phyloP scores from a whole-genome alignment of 2,329 filamentous ascomycete species.

The Cordyceps cateniannulata region DNA sequence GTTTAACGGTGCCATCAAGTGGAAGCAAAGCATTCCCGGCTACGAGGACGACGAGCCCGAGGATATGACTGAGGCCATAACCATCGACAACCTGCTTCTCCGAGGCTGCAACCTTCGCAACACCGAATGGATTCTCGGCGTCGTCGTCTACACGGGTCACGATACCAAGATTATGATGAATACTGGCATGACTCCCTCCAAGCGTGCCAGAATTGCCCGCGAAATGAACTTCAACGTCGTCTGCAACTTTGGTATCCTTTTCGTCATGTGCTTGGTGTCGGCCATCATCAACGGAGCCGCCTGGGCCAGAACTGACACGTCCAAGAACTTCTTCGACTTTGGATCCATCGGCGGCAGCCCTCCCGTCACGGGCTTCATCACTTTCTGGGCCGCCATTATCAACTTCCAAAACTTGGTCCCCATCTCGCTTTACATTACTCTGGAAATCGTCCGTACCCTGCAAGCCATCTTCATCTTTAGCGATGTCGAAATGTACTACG shows the following conservation, averaged over 20 bases:
- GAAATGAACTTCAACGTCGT: slow-evolving; percentile 97
- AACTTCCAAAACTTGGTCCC: slow-evolving; percentile 98
- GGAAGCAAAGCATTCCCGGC: slow-evolving; percentile 66
- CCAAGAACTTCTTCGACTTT: slow-evolving; percentile 76
- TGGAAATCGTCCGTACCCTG: slow-evolving; percentile 88
- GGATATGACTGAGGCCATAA: slow-evolving; percentile 86
- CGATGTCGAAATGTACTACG: slow-evolving; percentile 96
- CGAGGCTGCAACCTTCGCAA: slow-evolving; percentile 91
- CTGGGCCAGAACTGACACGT: slow-evolving; percentile 70
- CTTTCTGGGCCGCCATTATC: slow-evolving; percentile 92
- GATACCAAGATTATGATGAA: slow-evolving; percentile 99
- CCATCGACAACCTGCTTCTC: slow-evolving; percentile 90
- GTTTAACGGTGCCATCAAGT: slow-evolving; percentile 84
- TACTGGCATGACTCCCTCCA: slow-evolving; percentile 88
- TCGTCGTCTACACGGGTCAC: slow-evolving; percentile 89
- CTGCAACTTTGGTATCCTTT: slow-evolving; percentile 88
- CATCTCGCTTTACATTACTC: slow-evolving; percentile 93
- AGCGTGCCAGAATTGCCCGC: slow-evolving; percentile 82
- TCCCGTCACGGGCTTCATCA: slow-evolving; percentile 82
- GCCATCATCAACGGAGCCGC: slow-evolving; percentile 78
- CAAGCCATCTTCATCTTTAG: slow-evolving; percentile 98
- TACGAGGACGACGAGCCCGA: slow-evolving; percentile 55
- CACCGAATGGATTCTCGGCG: slow-evolving; percentile 89
- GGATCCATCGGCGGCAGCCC: slow-evolving; percentile 72
- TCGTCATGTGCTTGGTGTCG: slow-evolving; percentile 81